Percentiles rank a stretch among this genome's conserved stretches.
Conservation (phyloP, 192 early-diverging fungal genomes). For the Kappamyces sp. region DNA sequence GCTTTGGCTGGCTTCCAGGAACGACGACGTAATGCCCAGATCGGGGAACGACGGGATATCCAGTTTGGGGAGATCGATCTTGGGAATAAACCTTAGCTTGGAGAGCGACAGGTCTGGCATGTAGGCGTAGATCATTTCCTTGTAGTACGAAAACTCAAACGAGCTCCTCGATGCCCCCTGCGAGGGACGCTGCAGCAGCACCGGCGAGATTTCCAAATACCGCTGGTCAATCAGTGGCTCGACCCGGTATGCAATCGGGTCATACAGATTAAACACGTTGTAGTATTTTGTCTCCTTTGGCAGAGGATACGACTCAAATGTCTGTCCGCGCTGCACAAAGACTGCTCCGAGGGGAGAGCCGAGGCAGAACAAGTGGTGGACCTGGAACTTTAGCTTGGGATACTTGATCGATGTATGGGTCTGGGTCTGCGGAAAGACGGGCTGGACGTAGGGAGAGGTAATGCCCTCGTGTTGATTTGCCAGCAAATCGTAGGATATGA, state of each 20-base stretch:
- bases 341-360: constrained; percentile 45
- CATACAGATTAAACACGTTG: constrained; percentile 47
- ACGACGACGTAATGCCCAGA: constrained; percentile 4
- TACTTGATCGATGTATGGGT: constrained; percentile 36
- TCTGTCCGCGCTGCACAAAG: constrained; percentile 40
- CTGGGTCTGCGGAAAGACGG: constrained; percentile 9
- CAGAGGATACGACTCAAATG: constrained; percentile 20
- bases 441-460: not conserved
- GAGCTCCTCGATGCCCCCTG: constrained; percentile 7
- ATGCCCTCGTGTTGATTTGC: constrained; percentile 26
- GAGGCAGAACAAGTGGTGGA: constrained; percentile 34
- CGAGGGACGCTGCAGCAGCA: constrained; percentile 38
- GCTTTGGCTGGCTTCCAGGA: constrained; percentile 12
- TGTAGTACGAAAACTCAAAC: constrained; percentile 36
- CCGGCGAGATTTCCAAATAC: constrained; percentile 39
- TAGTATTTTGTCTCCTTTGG: constrained; percentile 28
- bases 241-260: constrained; percentile 42
- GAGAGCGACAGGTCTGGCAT: constrained; percentile 23
- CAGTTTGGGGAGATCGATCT: constrained; percentile 20
- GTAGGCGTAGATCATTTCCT: constrained; percentile 32
- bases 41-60: constrained; percentile 6
- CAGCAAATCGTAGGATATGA: constrained; percentile 42
- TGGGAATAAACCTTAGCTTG: constrained; percentile 3
- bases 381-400: constrained; percentile 37
- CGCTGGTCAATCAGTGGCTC: constrained; percentile 38